These are phyloP conservation scores for Suillus hirtellus DNA, from an alignment of 768 basidiomycete genomes.

Conservation along the genomic window DNA sequence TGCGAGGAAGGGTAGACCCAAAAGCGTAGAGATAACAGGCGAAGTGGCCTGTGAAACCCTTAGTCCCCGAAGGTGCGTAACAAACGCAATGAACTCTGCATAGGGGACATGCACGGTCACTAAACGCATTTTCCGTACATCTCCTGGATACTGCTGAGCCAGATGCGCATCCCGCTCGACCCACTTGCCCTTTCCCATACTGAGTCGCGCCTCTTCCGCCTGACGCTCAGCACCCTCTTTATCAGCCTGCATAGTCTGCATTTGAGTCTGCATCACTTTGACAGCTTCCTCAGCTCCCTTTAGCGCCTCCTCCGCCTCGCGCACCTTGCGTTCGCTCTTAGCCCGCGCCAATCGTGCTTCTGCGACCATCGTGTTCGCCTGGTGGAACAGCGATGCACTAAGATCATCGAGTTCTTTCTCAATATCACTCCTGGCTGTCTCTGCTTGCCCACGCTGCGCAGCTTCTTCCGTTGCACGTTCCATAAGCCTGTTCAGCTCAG, in stretches of 20 bases:
- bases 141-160: slow-evolving; percentile 19
- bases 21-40: slow-evolving; percentile 72
- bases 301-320: slow-evolving; percentile 74
- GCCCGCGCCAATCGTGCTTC: slow-evolving; percentile 75
- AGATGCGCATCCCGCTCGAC: slow-evolving; percentile 40
- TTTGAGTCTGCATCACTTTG: slow-evolving; percentile 77
- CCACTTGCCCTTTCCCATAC: slow-evolving; percentile 74
- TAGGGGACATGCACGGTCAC: slow-evolving; percentile 75
- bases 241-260: slow-evolving; percentile 72
- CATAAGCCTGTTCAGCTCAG: slow-evolving; percentile 92
- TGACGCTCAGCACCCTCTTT: slow-evolving; percentile 62
- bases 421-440: slow-evolving; percentile 76
- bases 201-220: slow-evolving; percentile 46
- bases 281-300: slow-evolving; percentile 87
- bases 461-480: slow-evolving; percentile 95
- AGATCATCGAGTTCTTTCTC: slow-evolving; percentile 96
- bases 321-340: slow-evolving; percentile 71
- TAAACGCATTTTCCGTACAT: slow-evolving; percentile 42
- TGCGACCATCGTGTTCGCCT: slow-evolving; percentile 98
- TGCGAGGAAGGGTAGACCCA: slow-evolving; percentile 76
- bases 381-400: slow-evolving; percentile 83
- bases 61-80: slow-evolving; percentile 72
- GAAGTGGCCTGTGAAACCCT: slow-evolving; percentile 58
- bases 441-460: slow-evolving; percentile 86
- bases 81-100: slow-evolving; percentile 75